phyloP scores from a whole-genome alignment of 1,139 yeast genomes.

The Candida sp. region DNA sequence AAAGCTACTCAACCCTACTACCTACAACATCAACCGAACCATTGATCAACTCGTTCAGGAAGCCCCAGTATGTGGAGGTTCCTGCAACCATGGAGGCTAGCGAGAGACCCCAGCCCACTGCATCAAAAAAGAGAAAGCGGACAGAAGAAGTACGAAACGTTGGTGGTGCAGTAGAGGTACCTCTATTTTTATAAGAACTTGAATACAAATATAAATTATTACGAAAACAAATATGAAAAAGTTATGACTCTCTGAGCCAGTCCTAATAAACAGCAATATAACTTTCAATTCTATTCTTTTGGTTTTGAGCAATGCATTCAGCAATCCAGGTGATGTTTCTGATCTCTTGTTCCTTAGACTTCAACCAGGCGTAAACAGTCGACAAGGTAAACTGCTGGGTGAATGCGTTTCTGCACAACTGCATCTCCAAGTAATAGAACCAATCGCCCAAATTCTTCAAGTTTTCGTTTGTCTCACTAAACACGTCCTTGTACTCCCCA shows the following conservation, averaged over 20 bases:
- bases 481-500: conserved; percentile 75
- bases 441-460: conserved; percentile 83
- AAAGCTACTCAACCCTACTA: not conserved
- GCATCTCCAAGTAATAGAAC: conserved; percentile 92
- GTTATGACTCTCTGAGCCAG: no score
- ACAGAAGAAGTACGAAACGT: conserved; percentile 26
- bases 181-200: conserved; percentile 33
- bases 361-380: conserved; percentile 96
- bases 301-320: conserved; percentile 93
- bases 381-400: conserved; percentile 95
- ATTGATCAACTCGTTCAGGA: conserved; percentile 13
- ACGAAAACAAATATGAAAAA: no score
- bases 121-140: conserved; percentile 3
- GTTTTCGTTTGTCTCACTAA: conserved; percentile 55
- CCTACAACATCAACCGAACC: conserved; percentile 4
- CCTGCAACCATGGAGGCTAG: not conserved
- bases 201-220: not conserved
- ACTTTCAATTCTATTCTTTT: conserved; percentile 79
- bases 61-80: conserved; percentile 4
- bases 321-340: conserved; percentile 99
- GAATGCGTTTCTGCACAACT: conserved; percentile 88
- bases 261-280: conserved; percentile 69
- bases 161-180: conserved; percentile 46
- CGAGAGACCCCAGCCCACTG: not conserved
- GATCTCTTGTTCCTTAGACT: conserved; percentile 95